These are phyloP conservation scores for Agroathelia rolfsii DNA, from an alignment of 1,284 basidiomycete genomes.

Conservation along the genomic window DNA sequence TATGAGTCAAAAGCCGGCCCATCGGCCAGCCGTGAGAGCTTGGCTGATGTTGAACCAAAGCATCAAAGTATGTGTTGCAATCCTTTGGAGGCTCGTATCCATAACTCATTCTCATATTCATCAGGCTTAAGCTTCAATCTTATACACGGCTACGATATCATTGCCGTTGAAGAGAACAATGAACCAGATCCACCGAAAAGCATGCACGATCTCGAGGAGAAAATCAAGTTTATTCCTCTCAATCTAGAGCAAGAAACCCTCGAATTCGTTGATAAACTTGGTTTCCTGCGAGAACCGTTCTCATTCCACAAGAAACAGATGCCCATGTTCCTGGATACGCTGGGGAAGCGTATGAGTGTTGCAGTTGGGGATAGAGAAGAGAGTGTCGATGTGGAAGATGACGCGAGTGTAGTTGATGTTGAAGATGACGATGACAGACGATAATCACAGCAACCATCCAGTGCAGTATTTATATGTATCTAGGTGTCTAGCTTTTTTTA, in stretches of 20 bases:
- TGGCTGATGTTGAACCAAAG: too few species aligned
- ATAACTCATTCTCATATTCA: constrained; percentile 1
- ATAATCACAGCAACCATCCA: background rate
- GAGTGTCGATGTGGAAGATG: constrained; percentile 19
- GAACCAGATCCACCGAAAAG: constrained; percentile 20
- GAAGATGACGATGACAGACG: background rate
- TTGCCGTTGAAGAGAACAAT: constrained; percentile 14
- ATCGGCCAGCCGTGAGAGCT: too few species aligned
- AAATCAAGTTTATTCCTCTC: constrained; percentile 53
- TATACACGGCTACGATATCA: constrained; percentile 34
- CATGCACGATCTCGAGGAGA: constrained; percentile 33
- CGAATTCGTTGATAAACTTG: constrained; percentile 45
- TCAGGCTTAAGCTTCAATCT: constrained; percentile 56
- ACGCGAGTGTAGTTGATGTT: constrained; percentile 12
- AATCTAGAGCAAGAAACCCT: constrained; percentile 48
- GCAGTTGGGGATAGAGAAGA: constrained; percentile 23
- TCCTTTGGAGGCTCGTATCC: background rate
- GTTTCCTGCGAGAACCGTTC: constrained; percentile 52
- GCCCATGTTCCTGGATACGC: constrained; percentile 49
- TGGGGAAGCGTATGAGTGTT: constrained; percentile 41
- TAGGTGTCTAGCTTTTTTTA: background rate
- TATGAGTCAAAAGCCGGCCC: constrained; percentile 26
- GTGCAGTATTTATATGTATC: background rate
- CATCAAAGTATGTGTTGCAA: too few species aligned
- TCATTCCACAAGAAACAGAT: constrained; percentile 59